These are phyloP conservation scores for Zizania palustris DNA, from an alignment of 202 grass and related monocot genomes.

Conservation along the genomic window DNA sequence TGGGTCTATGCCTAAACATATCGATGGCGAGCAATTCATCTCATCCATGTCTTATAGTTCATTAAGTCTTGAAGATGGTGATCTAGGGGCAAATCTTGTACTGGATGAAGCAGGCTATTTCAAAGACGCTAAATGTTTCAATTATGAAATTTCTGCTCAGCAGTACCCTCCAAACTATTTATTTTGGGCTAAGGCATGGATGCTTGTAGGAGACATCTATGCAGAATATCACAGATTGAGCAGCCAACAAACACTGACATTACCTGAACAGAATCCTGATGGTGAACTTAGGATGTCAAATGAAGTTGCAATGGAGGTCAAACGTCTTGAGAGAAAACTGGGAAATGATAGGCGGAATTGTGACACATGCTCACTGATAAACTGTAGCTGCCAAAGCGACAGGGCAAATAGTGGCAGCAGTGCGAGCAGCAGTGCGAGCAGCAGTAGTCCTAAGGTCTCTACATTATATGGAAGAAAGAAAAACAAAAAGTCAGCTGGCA, in stretches of 20 bases:
- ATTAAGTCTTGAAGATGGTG: conserved; percentile 43
- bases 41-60: conserved; percentile 75
- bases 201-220: conserved; percentile 90
- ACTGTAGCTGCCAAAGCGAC: conserved; percentile 95
- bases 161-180: conserved; percentile 61
- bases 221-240: conserved; percentile 79
- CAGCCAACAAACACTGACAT: conserved; percentile 52
- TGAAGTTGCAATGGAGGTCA: conserved; percentile 97
- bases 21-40: conserved; percentile 85
- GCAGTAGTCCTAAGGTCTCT: conserved; percentile 63
- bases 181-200: conserved; percentile 92
- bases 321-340: conserved; percentile 93
- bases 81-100: conserved; percentile 54
- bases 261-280: conserved; percentile 52
- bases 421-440: no score
- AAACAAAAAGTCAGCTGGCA: conserved; percentile 66
- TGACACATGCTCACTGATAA: conserved; percentile 82
- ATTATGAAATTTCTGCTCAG: conserved; percentile 46
- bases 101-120: conserved; percentile 51
- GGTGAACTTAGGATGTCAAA: conserved; percentile 76
- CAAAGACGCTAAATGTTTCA: conserved; percentile 36
- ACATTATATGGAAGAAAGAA: conserved; percentile 64
- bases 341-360: conserved; percentile 82
- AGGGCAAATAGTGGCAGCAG: conserved; percentile 88
- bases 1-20: conserved; percentile 93